Percentiles rank a stretch among this genome's conserved stretches.
phyloP scores from a whole-genome alignment of 805 yeast species.

The Schwanniomyces yamadae region DNA sequence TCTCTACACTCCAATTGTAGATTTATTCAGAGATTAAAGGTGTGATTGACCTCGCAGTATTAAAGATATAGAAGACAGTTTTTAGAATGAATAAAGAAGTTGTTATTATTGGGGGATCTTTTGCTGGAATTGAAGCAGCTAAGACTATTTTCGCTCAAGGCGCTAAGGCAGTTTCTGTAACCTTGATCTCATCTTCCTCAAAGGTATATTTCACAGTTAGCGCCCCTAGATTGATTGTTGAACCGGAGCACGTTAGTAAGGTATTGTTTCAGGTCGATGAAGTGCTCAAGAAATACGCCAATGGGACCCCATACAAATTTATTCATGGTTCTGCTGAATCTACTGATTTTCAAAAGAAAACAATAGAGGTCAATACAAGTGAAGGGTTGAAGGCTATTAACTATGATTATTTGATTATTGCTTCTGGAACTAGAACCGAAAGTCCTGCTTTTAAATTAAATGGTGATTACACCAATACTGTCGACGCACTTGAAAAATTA shows the following conservation, averaged over 20 bases:
- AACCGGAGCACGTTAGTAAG: constrained; percentile 19
- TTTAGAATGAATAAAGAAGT: background rate
- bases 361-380: constrained; percentile 14
- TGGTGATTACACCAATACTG: constrained; percentile 13
- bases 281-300: constrained; percentile 15
- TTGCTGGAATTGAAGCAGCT: constrained; percentile 30
- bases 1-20: too few species aligned
- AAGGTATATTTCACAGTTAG: constrained; percentile 24
- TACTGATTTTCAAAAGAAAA: constrained; percentile 24
- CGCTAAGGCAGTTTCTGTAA: constrained; percentile 15
- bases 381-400: constrained; percentile 5
- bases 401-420: constrained; percentile 35
- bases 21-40: too few species aligned
- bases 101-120: constrained; percentile 39
- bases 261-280: constrained; percentile 18
- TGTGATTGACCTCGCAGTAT: too few species aligned
- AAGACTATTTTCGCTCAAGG: constrained; percentile 14
- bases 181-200: constrained; percentile 25
- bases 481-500: constrained; percentile 16
- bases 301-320: constrained; percentile 14
- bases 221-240: constrained; percentile 32
- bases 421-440: constrained; percentile 28
- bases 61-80: too few species aligned
- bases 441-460: constrained; percentile 26
- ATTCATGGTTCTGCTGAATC: constrained; percentile 24